Evolutionary conservation across 495 filamentous ascomycete genomes (phyloP).

Genomic region (Choiromyces venosus): DNA sequence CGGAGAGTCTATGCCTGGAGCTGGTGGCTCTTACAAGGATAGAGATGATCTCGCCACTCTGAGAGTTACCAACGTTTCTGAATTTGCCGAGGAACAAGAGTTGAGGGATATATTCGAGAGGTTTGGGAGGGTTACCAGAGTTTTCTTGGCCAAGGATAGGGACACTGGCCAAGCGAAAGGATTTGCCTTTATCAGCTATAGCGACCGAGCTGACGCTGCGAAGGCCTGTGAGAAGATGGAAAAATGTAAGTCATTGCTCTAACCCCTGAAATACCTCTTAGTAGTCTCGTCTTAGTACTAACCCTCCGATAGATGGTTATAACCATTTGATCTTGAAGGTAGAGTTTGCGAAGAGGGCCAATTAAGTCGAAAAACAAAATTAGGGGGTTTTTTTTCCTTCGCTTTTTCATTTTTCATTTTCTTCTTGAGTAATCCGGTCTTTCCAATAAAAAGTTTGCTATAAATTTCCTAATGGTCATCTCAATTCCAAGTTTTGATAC

Average conservation of each 20-base stretch:
- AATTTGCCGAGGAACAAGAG: conserved; percentile 92
- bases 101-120: conserved; percentile 96
- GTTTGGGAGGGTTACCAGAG: conserved; percentile 86
- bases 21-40: conserved; percentile 76
- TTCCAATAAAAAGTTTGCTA: background rate
- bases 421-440: background rate
- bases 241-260: conserved; percentile 59
- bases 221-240: conserved; percentile 96
- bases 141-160: conserved; percentile 94
- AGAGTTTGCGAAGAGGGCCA: conserved; percentile 82
- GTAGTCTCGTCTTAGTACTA: conserved; percentile 19
- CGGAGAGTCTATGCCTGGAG: conserved; percentile 84
- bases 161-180: conserved; percentile 94
- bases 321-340: conserved; percentile 84
- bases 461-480: background rate
- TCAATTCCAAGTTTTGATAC: background rate
- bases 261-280: conserved; percentile 11
- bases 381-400: background rate
- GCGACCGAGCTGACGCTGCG: conserved; percentile 78
- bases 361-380: conserved; percentile 24
- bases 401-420: background rate
- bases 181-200: conserved; percentile 96
- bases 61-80: conserved; percentile 94
- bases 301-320: conserved; percentile 61
- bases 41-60: conserved; percentile 94